Evolutionary conservation across 2,329 filamentous ascomycete genomes (phyloP).

Genomic region (Colletotrichum truncatum): DNA sequence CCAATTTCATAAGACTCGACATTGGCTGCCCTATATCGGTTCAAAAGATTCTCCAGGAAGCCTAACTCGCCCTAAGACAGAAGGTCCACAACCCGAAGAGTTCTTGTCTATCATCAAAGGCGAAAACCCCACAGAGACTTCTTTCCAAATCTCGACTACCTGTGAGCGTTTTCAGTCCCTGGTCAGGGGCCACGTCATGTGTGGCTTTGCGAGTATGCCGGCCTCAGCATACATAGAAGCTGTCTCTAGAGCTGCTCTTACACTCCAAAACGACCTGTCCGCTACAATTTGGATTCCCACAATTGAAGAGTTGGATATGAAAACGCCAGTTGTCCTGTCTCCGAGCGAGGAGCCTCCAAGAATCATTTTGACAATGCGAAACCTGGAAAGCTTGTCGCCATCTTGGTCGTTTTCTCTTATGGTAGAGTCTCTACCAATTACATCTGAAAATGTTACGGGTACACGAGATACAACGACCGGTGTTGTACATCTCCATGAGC

Average conservation of each 20-base stretch:
- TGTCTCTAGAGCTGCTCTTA: neutral
- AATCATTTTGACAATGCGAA: neutral
- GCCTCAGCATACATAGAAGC: constrained; percentile 17
- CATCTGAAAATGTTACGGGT: neutral
- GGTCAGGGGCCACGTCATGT: neutral
- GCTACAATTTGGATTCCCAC: neutral
- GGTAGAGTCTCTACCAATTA: neutral
- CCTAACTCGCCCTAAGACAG: accelerated
- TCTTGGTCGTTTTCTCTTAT: constrained; percentile 9
- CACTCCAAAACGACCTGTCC: neutral
- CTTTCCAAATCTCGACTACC: neutral
- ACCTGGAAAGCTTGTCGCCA: neutral
- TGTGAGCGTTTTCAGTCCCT: constrained; percentile 5
- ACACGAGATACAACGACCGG: neutral
- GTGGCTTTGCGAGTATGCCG: neutral
- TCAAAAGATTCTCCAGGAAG: neutral
- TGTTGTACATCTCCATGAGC: neutral
- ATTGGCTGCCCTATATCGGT: constrained; percentile 35
- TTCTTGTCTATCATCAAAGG: neutral
- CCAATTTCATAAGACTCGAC: constrained; percentile 38
- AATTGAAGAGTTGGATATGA: neutral
- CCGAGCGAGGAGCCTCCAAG: neutral
- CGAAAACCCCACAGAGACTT: neutral
- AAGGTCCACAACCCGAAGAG: neutral
- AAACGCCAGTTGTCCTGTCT: neutral